Evolutionary conservation across 1,284 basidiomycete genomes (phyloP), one percentile per base, ranked within the genome.

Genomic region (Boletus sp.): DNA sequence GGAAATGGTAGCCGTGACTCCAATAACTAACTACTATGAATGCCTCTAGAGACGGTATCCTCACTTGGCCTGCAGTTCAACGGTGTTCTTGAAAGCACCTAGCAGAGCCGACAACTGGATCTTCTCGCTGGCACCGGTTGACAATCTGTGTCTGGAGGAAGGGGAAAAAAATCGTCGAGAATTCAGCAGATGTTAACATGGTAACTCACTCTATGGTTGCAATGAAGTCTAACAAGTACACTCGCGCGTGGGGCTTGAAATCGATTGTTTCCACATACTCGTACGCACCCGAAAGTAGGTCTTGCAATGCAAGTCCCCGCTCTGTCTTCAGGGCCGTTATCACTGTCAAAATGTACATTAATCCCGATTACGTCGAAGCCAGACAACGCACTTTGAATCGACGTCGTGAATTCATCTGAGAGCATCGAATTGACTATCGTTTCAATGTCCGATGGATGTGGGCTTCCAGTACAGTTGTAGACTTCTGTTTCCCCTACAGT

Each of bases 401-500:
- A 84, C 0, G 91, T 95, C 0, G 92, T 94, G 60, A 99, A 99
- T 59, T 98, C 95, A 59, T 97, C 93, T 8, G 86, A 80, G 67
- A 99, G 82, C 96, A 99, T 99, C 10, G 88, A 92, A 57, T 93
- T 87, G 29, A 99, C 89, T 25, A 99, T 89, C 5, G 82, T 81
- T 62, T 94, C 91, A 42, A 99, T 91, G 67, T 99, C 95, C 22
- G 80, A 77, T 0, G 96, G 96, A 64, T 96, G 93, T 13, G 96
- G 96, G 57, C 87, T 93, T 20, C 96, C 96, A 0, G 96, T 99
- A 65, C 95, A 99, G 55, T 88, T 91, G 69, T 99, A 99, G 16
- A 99, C 84, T 51, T 95, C 93, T 0, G 82, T 82, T 69, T 97
- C 94, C 57, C 92, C 90, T 27, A 87, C 85, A 4, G 78, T 67